Conservation (phyloP, 108 stramenopile genomes). For the Nitzschia sp. region DNA sequence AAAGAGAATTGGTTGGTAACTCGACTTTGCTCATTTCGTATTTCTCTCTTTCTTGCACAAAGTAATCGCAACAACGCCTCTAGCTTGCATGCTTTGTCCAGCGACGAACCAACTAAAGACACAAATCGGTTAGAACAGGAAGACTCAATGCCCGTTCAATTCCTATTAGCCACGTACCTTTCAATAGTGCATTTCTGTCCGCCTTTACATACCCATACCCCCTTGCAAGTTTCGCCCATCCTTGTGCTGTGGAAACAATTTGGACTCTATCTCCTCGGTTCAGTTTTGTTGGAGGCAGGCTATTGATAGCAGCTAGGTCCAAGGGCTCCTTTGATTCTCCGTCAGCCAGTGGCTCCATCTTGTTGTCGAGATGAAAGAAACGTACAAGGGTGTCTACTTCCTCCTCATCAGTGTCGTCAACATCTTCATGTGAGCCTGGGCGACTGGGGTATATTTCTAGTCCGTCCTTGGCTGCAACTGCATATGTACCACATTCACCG, state of each 20-base stretch:
- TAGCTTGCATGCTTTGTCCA: slow-evolving; percentile 73
- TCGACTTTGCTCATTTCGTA: slow-evolving; percentile 63
- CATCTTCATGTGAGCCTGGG: not conserved
- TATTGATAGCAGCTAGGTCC: slow-evolving; percentile 5
- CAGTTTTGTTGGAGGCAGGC: slow-evolving; percentile 27
- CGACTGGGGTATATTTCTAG: slow-evolving; percentile 44
- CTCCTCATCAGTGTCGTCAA: slow-evolving; percentile 31
- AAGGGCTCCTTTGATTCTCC: not conserved
- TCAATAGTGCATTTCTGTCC: slow-evolving; percentile 62
- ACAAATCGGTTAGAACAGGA: not conserved
- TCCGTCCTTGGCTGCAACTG: slow-evolving; percentile 52
- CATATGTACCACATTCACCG: slow-evolving; percentile 59
- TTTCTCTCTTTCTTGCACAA: slow-evolving; percentile 53
- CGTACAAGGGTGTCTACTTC: slow-evolving; percentile 49
- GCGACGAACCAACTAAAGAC: slow-evolving; percentile 51
- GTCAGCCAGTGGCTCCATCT: slow-evolving; percentile 1
- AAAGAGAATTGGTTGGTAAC: slow-evolving; percentile 67
- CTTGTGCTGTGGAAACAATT: slow-evolving; percentile 65
- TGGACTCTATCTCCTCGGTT: slow-evolving; percentile 77
- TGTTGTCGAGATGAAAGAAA: slow-evolving; percentile 38
- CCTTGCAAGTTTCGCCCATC: slow-evolving; percentile 78
- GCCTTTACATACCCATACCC: slow-evolving; percentile 74
- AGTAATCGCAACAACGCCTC: slow-evolving; percentile 69
- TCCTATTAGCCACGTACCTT: slow-evolving; percentile 42
- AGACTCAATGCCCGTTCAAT: not conserved